Percentiles rank a stretch among this genome's conserved stretches.
These are phyloP conservation scores for Neurospora terricola DNA, from an alignment of 495 filamentous ascomycete species.

Conservation along the genomic window DNA sequence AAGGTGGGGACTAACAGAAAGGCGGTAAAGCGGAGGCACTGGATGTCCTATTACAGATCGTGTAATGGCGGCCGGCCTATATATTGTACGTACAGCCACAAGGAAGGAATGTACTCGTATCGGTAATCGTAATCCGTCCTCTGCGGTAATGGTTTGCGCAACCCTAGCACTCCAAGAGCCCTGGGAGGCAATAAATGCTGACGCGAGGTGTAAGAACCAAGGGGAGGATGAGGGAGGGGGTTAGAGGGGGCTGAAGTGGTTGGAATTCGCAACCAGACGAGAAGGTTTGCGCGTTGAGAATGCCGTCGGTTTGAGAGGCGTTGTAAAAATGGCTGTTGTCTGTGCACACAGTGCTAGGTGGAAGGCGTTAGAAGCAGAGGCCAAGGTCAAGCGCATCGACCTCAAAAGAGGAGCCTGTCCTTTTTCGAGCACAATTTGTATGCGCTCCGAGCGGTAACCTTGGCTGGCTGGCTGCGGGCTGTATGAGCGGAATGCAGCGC, in stretches of 20 bases:
- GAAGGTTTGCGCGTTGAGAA: neutral
- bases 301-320: neutral
- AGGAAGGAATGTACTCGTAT: neutral
- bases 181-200: neutral
- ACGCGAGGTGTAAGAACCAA: neutral
- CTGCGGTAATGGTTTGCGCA: neutral
- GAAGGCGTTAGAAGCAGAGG: neutral
- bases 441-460: neutral
- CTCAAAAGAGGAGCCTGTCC: neutral
- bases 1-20: neutral
- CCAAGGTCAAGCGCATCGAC: neutral
- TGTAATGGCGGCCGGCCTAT: neutral
- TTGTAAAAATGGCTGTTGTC: neutral
- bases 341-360: neutral
- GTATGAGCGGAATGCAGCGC: neutral
- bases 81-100: neutral
- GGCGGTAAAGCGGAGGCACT: neutral
- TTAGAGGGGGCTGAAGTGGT: neutral
- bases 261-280: neutral
- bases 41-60: neutral
- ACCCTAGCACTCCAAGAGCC: neutral
- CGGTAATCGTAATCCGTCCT: neutral
- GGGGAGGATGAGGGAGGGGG: neutral
- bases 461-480: neutral
- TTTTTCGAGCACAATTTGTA: neutral